These are phyloP conservation scores for Sclerotiophoma versabilis DNA, from an alignment of 2,329 filamentous ascomycete genomes.

Conservation along the genomic window DNA sequence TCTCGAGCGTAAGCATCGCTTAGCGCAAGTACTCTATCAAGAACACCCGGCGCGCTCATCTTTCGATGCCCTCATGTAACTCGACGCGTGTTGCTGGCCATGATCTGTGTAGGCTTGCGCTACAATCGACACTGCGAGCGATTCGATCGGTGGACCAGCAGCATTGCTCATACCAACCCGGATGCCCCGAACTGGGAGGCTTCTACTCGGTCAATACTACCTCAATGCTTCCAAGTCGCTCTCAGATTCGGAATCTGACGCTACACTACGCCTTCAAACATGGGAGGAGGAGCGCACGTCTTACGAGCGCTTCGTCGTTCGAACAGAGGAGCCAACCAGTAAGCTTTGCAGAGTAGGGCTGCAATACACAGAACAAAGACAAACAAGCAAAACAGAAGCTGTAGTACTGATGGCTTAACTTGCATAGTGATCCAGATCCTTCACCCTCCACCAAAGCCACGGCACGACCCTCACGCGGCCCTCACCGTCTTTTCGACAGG, in stretches of 20 bases:
- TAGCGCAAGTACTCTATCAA: neutral
- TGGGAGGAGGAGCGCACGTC: neutral
- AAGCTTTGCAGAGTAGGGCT: neutral
- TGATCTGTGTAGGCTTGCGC: neutral
- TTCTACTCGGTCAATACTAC: neutral
- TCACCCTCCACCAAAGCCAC: conserved; percentile 9
- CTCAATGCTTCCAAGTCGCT: neutral
- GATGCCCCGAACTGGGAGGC: neutral
- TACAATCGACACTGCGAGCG: conserved; percentile 5
- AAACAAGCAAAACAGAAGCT: neutral
- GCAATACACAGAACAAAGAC: neutral
- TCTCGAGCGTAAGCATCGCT: neutral
- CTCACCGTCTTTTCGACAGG: conserved; percentile 4
- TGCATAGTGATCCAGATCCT: conserved; percentile 1
- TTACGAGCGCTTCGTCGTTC: neutral
- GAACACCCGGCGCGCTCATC: neutral
- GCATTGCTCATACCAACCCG: neutral
- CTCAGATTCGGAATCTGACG: too few species aligned
- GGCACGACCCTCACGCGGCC: conserved; percentile 11
- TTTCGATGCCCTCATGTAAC: neutral
- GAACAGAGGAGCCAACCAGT: neutral
- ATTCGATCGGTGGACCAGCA: neutral
- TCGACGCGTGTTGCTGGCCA: neutral
- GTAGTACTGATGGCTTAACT: conserved; percentile 1
- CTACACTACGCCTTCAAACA: neutral